Conservation (phyloP, 192 early-diverging fungal genomes). For the Neocallimastix lanati region DNA sequence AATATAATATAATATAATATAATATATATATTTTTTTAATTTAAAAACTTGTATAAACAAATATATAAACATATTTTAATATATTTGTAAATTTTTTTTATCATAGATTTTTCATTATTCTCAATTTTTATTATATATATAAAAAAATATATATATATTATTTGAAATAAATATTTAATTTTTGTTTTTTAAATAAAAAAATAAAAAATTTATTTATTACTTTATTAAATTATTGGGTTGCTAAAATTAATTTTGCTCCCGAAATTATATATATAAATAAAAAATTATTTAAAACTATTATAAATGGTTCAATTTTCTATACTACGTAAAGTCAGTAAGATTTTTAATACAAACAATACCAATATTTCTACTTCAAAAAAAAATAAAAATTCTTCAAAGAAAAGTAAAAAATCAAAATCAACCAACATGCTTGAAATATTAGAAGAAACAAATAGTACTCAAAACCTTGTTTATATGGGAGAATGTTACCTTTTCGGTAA, state of each 20-base stretch:
- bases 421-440: not conserved
- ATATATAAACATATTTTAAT: too few species aligned
- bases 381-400: not conserved
- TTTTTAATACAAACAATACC: not conserved
- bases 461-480: not conserved
- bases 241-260: not conserved
- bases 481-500: slow-evolving; percentile 25
- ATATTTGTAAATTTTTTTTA: too few species aligned
- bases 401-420: not conserved
- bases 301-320: not conserved
- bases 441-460: not conserved
- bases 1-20: too few species aligned
- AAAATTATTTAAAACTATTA: not conserved
- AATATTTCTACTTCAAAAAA: not conserved
- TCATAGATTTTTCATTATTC: too few species aligned
- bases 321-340: not conserved
- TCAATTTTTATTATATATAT: too few species aligned
- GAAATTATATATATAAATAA: not conserved
- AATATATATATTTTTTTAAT: too few species aligned
- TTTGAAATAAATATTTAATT: too few species aligned
- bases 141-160: too few species aligned
- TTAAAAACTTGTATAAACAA: too few species aligned
- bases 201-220: too few species aligned
- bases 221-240: not conserved
- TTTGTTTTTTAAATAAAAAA: too few species aligned